Evolutionary conservation across 331 rosid genomes (phyloP), one percentile per base, ranked within the genome.

Genomic region (Phaseolus coccineus): DNA sequence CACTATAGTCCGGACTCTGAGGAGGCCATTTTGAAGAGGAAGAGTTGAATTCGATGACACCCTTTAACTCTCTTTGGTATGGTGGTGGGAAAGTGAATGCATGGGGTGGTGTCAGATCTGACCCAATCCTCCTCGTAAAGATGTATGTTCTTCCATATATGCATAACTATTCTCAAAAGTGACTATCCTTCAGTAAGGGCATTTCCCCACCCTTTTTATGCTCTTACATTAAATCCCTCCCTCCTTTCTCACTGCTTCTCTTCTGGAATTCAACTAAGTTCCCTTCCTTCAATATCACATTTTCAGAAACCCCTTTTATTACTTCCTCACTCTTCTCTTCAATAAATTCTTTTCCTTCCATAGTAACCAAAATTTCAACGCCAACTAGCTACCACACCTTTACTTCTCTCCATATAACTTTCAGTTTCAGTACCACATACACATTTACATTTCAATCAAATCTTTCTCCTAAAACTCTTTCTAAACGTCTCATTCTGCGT

Each of bases 41-140:
- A 74, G 85, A 82, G 86, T 87, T 87, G 87, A 88, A 85, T 85
- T 88, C 83, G 2, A 74, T 83, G 81, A 76, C 87, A 73, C 62
- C 78, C 78, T 74, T 78, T 64, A 73, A 74, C 68, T 84, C 84
- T 85, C 68, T 79, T 83, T 69, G 64, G 89, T 77, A 80, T 83
- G 77, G 84, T 78, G 79, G 74, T 82, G 82, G 76, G 47, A 77
- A 84, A 77, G 85, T 69, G 61, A 84, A 85, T 85, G 83, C 85
- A 83, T 83, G 83, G 76, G 68, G 70, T 83, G 35, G 52, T 85
- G 89, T 88, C 89, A 78, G 86, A 85, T 88, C 88, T 85, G 66
- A 83, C 77, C 89, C 91, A 80, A 83, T 80, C 89, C 87, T 88
- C 83, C 84, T 77, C 80, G 84, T 75, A 84, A 83, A 78, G 71